Base-by-base conservation (phyloP, 1,284 basidiomycete species). In the Cutaneotrichosporon cutaneum region DNA sequence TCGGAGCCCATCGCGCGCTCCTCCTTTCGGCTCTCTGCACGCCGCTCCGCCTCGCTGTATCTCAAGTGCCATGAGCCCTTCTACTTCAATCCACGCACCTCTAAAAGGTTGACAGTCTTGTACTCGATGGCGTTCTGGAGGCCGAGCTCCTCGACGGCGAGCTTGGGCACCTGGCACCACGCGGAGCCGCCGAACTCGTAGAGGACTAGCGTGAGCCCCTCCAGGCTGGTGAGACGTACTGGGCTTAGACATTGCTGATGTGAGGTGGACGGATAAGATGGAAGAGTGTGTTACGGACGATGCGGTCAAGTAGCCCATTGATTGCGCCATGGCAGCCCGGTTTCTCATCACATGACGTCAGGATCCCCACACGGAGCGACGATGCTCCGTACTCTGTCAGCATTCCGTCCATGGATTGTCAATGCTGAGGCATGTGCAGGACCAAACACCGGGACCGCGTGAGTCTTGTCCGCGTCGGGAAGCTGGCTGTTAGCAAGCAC, bases 151-250 rank as follows among this genome's bases (percentile, higher is more conserved):
- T 63, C 54, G 33, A 77, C 67, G 39, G 76, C 76, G 50, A 78
- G 67, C 67, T 72, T 72, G 36, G 77, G 77, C 10, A 70, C 76
- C 53, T 76, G 72, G 62, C 68, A 71, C 76, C 76, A 77, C 45
- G 64, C 69, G 0, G 75, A 76, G 21, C 68, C 75, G 55, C 14
- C 65, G 59, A 77, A 77, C 52, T 72, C 66, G 70, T 77, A 77
- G 14, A 77, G 70, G 26, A 56, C 63, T 65, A 54, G 7, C 3
- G 24, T 48, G 5, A 35, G 10, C 1, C 4, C 16, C 27, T 2
- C 2, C 6, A 24, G 21, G 7, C 2, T 22, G 55, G 27, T 5
- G 30, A 11, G 3, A 45, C 54, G 16, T 14, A 55, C 54, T 22
- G 16, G 54, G 26, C 54, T 55, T 55, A 39, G 54, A 45, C 54